These are phyloP conservation scores for Odonthalia washingtoniensis DNA, from an alignment of 31 red algal species.

Conservation along the genomic window DNA sequence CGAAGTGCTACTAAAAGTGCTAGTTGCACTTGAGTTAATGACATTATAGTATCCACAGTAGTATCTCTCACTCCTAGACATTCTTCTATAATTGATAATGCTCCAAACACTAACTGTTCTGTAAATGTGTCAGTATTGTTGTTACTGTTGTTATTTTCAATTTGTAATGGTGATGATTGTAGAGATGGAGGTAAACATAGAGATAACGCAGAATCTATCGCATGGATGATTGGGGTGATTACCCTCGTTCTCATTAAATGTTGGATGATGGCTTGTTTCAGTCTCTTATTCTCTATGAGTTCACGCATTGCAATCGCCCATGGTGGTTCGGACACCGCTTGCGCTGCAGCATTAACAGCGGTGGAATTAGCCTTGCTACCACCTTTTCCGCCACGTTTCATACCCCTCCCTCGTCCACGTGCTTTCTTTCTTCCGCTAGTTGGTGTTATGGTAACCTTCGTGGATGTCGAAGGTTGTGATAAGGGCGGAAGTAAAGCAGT, in stretches of 20 bases:
- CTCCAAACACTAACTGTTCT: conserved; percentile 5
- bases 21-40: conserved; percentile 25
- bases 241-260: conserved; percentile 32
- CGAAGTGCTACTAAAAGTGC: conserved; percentile 31
- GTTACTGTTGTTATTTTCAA: background rate
- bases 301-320: background rate
- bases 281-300: background rate
- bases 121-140: background rate
- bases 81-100: conserved; percentile 9
- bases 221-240: background rate
- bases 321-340: too few relatives aligned
- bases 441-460: background rate
- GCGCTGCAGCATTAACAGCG: background rate
- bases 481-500: background rate
- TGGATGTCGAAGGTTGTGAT: background rate
- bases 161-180: too few relatives aligned
- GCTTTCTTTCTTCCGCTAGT: background rate
- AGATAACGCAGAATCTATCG: conserved; percentile 19
- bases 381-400: background rate
- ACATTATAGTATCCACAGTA: conserved; percentile 7
- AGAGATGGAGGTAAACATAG: too few relatives aligned
- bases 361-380: background rate
- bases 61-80: background rate
- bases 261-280: background rate
- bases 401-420: background rate